Percentiles rank a stretch among this genome's conserved stretches.
phyloP scores from a whole-genome alignment of 805 yeast genomes.

The Candida xiaguanensis region DNA sequence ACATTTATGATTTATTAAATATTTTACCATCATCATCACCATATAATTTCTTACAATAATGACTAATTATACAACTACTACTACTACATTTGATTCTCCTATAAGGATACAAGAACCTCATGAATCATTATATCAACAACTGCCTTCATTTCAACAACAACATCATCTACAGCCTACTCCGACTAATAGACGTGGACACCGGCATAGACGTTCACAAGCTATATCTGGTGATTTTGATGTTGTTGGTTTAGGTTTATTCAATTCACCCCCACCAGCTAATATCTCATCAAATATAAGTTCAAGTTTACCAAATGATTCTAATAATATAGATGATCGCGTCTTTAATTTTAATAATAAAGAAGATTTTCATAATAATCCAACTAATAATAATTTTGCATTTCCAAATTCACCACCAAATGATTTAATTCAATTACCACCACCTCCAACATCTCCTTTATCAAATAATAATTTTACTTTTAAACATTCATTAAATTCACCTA shows the following conservation, averaged over 20 bases:
- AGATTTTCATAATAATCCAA: constrained; percentile 26
- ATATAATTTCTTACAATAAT: too few species aligned
- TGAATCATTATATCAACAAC: neutral
- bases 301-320: neutral
- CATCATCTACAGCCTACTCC: neutral
- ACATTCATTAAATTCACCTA: constrained; percentile 29
- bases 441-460: constrained; percentile 7
- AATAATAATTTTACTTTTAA: constrained; percentile 11
- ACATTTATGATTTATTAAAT: too few species aligned
- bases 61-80: neutral
- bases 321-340: constrained; percentile 15
- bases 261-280: constrained; percentile 17
- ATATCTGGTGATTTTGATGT: constrained; percentile 80
- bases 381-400: constrained; percentile 22
- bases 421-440: constrained; percentile 1
- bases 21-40: too few species aligned
- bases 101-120: neutral
- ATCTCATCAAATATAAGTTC: constrained; percentile 4
- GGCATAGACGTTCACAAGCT: constrained; percentile 84
- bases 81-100: neutral
- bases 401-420: constrained; percentile 17
- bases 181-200: constrained; percentile 36
- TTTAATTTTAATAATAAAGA: constrained; percentile 33
- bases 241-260: constrained; percentile 34
- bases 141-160: neutral